phyloP scores from a whole-genome alignment of 2,329 filamentous ascomycete species.

The Scortechinia acanthostroma region DNA sequence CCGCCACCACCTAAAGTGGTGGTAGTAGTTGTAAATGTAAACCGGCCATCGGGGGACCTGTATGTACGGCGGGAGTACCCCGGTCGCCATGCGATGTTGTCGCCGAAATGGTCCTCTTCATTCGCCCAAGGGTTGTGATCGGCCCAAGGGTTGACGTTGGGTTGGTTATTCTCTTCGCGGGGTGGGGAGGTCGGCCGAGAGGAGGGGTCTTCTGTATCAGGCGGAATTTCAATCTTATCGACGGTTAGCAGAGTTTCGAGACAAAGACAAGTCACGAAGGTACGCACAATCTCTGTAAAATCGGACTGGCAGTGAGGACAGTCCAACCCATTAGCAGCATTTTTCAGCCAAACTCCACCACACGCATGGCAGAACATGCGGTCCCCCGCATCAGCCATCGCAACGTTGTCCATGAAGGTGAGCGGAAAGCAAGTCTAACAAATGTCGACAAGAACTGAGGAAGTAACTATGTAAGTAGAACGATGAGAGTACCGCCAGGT shows the following conservation, averaged over 20 bases:
- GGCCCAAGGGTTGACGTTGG: neutral
- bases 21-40: neutral
- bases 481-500: no score
- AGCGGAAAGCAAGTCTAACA: no score
- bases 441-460: no score
- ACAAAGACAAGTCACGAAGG: neutral
- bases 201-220: neutral
- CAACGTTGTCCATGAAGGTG: neutral
- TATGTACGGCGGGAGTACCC: neutral
- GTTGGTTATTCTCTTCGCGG: neutral
- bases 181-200: neutral
- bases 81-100: neutral
- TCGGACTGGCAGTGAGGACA: neutral
- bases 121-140: neutral
- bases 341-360: neutral
- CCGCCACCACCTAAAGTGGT: neutral
- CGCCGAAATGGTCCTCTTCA: neutral
- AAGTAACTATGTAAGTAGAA: no score
- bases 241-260: no score
- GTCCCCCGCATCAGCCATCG: neutral
- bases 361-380: neutral
- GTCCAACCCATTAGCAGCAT: neutral
- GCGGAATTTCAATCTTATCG: neutral
- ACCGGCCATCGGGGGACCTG: neutral
- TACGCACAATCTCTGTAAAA: neutral